A percentile compares a stretch with the other conserved stretches of the same genome.
phyloP scores from a whole-genome alignment of 1,139 yeast species.

The Casaregolazyma lundiana region DNA sequence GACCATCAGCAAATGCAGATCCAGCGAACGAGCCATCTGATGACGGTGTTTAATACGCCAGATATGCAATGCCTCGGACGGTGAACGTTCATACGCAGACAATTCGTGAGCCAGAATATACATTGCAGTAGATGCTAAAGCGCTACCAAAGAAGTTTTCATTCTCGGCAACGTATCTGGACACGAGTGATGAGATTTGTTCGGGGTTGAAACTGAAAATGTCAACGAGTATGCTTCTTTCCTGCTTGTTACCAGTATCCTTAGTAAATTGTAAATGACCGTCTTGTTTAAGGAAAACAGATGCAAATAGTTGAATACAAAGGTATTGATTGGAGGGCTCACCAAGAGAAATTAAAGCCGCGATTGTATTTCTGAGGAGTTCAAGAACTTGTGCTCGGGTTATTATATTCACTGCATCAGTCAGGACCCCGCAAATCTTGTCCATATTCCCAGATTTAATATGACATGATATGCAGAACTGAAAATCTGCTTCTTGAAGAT shows the following conservation, averaged over 20 bases:
- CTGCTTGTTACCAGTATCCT: background rate
- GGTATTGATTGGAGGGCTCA: background rate
- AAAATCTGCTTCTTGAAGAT: constrained; percentile 1
- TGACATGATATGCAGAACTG: constrained; percentile 1
- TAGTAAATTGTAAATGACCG: constrained; percentile 4
- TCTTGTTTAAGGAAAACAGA: constrained; percentile 9
- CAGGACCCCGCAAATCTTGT: constrained; percentile 1
- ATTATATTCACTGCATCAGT: constrained; percentile 3
- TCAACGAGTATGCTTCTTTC: constrained; percentile 5
- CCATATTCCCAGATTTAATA: background rate
- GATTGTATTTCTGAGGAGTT: constrained; percentile 7
- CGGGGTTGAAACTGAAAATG: background rate
- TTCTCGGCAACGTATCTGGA: constrained; percentile 1
- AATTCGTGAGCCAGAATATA: constrained; percentile 15
- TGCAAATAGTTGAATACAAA: constrained; percentile 10
- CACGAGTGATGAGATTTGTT: background rate
- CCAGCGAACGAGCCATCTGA: constrained; percentile 21
- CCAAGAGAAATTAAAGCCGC: background rate
- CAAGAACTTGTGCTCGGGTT: background rate
- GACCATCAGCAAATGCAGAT: constrained; percentile 37
- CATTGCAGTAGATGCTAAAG: constrained; percentile 19
- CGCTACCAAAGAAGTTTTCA: constrained; percentile 12
- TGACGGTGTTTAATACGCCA: constrained; percentile 14
- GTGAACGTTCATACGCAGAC: constrained; percentile 5
- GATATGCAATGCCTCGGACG: background rate